Evolutionary conservation across 129 eudicot species (phyloP).

Genomic region (Solidago caesia): DNA sequence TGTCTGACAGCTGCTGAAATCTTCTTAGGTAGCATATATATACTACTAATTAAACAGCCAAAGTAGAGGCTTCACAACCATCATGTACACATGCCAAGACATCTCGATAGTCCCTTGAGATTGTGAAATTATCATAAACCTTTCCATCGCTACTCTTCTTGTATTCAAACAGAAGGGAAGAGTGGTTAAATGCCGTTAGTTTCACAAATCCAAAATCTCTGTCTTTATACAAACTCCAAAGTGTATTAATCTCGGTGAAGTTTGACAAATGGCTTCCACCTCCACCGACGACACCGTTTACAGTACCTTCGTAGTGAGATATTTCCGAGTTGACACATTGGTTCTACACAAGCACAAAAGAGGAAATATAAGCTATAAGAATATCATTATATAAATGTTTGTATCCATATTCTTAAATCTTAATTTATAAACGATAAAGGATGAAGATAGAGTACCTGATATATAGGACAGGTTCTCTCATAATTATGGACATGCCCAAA

Average conservation of each 20-base stretch:
- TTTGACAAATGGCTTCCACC: slow-evolving; percentile 66
- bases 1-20: background rate
- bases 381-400: no score
- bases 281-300: slow-evolving; percentile 78
- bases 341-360: slow-evolving; percentile 35
- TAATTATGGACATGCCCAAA: slow-evolving; percentile 81
- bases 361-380: background rate
- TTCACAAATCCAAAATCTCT: slow-evolving; percentile 73
- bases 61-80: slow-evolving; percentile 70
- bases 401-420: background rate
- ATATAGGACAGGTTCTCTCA: slow-evolving; percentile 66
- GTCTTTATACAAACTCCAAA: slow-evolving; percentile 70
- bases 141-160: slow-evolving; percentile 76
- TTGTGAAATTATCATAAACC: slow-evolving; percentile 76
- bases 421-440: background rate
- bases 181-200: slow-evolving; percentile 68
- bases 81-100: slow-evolving; percentile 81
- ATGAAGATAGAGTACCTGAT: slow-evolving; percentile 42
- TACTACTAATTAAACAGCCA: slow-evolving; percentile 30
- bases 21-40: background rate
- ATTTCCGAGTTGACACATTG: slow-evolving; percentile 60
- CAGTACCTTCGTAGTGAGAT: slow-evolving; percentile 56
- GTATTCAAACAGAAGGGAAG: slow-evolving; percentile 73
- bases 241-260: slow-evolving; percentile 40
- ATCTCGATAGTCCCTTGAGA: slow-evolving; percentile 86